Base-by-base conservation (phyloP, 2,329 filamentous ascomycete species). In the Cordyceps fumosorosea region DNA sequence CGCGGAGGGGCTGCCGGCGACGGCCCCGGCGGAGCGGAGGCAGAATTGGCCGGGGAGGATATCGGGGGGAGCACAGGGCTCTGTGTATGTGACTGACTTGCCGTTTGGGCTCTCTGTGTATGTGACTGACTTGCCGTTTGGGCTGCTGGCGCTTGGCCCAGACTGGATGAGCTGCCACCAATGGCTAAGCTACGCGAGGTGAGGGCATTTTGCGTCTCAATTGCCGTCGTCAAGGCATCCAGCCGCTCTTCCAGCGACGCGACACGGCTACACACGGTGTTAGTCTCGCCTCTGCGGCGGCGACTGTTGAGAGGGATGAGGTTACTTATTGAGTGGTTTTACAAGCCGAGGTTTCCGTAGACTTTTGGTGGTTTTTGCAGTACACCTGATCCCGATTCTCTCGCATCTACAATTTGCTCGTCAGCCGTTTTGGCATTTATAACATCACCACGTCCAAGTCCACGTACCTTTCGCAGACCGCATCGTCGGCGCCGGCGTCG, bases 341-440 rank as follows among this genome's bases (percentile, higher is more conserved):
- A 74, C 68, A 52, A 70, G 72, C 18, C 72, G 67, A 7, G 72
- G 67, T 61, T 67, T 74, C 58, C 73, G 69, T 55, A 75, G 54
- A 20, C 69, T 65, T 48, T 63, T 70, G 3, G 68, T 69, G 6
- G 68, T 66, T 64, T 73, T 74, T 2, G 68, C 67, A 4, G 60
- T 51, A 58, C 74, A 75, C 5, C 68, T 65, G 3, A 69, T 69
- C 3, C 65, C 66, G 40, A 72, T 58, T 55, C 66, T 63, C 34
- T 71, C 65, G 48, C 72, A 75, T 56, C 67, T 68, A 63, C 67
- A 53, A 18, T 22, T 18, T 44, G 16, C 18, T 22, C 1, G 34
- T 62, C 51, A 60, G 58, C 14, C 11, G 14, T 7, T 14, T 7
- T 40, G n/a, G 32, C 50, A 5, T 18, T n/a, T 26, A 14, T 16